Evolutionary conservation across 2,329 filamentous ascomycete genomes (phyloP).

Genomic region (Aspergillus proliferans): DNA sequence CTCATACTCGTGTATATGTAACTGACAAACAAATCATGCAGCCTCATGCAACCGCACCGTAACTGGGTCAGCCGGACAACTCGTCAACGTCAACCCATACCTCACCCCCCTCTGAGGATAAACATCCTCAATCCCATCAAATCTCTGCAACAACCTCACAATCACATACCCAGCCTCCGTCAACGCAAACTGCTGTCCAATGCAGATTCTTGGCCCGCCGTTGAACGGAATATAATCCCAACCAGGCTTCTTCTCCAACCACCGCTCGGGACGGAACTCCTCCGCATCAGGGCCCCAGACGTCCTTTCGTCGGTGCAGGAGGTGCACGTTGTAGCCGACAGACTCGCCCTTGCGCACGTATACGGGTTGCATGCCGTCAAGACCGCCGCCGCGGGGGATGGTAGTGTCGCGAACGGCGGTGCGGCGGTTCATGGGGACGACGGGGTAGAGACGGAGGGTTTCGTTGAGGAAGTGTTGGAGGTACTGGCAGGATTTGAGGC

Average conservation of each 20-base stretch:
- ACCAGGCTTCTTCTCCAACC: conserved; percentile 57
- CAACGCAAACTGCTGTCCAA: conserved; percentile 75
- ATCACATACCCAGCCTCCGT: conserved; percentile 64
- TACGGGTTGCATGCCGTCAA: conserved; percentile 54
- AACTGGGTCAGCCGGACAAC: conserved; percentile 22
- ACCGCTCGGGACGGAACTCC: conserved; percentile 61
- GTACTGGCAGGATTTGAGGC: conserved; percentile 36
- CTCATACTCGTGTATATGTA: neutral
- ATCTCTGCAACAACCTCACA: conserved; percentile 66
- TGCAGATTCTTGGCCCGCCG: conserved; percentile 66
- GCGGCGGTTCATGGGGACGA: conserved; percentile 43
- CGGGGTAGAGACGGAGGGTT: conserved; percentile 41
- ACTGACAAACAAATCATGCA: neutral
- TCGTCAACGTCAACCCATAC: conserved; percentile 20
- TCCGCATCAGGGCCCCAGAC: conserved; percentile 43
- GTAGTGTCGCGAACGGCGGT: conserved; percentile 36
- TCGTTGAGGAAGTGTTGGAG: conserved; percentile 35
- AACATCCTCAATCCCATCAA: conserved; percentile 51
- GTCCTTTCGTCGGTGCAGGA: conserved; percentile 64
- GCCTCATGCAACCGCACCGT: conserved; percentile 27
- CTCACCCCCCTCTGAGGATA: conserved; percentile 10
- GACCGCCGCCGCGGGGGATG: conserved; percentile 52
- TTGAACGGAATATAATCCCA: conserved; percentile 74
- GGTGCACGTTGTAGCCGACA: conserved; percentile 61
- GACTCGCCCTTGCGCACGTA: conserved; percentile 60